Conservation (phyloP, 2,329 filamentous ascomycete species). For the Penicillium fuscoglaucum region DNA sequence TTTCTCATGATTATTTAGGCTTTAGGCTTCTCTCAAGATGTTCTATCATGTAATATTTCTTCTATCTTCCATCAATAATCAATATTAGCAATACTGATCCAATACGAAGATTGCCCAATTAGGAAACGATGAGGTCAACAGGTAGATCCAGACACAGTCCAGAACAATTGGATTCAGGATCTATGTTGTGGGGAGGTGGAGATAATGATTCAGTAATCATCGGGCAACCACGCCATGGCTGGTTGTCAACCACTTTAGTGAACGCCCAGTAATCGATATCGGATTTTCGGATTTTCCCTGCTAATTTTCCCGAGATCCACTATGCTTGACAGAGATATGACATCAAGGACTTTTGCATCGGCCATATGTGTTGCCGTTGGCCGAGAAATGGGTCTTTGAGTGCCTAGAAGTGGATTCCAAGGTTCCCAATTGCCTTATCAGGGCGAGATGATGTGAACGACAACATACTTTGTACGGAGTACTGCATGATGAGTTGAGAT, state of each 20-base stretch:
- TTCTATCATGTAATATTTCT: no score
- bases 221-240: background rate
- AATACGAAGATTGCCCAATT: background rate
- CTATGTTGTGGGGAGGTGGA: background rate
- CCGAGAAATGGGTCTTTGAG: background rate
- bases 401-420: background rate
- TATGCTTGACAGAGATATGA: background rate
- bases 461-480: no score
- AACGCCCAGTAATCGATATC: background rate
- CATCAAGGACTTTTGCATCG: constrained; percentile 2
- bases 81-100: background rate
- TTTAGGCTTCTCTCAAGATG: background rate
- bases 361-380: background rate
- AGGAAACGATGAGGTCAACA: background rate
- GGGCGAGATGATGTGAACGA: background rate
- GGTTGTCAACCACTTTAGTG: background rate
- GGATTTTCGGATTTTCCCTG: background rate
- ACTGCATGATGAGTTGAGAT: background rate
- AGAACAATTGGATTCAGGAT: background rate
- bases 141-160: background rate
- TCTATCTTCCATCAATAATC: background rate
- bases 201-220: background rate
- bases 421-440: background rate
- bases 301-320: background rate
- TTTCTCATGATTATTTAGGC: background rate